These are phyloP conservation scores for Trifolium fragiferum DNA, from an alignment of 306 rosid genomes.

Conservation along the genomic window DNA sequence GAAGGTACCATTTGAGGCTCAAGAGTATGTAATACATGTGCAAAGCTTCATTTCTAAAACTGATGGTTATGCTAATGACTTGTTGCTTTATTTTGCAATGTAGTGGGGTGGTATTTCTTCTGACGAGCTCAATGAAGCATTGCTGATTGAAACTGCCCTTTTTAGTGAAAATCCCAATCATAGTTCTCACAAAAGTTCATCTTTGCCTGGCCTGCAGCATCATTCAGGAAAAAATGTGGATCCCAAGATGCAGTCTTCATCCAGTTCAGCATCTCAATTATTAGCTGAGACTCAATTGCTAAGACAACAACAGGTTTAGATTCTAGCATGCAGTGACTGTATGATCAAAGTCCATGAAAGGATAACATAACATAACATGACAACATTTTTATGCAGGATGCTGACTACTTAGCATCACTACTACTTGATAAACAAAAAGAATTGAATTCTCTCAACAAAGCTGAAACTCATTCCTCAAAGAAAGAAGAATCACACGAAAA, in stretches of 20 bases:
- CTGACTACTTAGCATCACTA: constrained; percentile 59
- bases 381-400: constrained; percentile 56
- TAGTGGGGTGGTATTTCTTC: constrained; percentile 78
- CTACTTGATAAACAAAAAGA: constrained; percentile 58
- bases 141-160: constrained; percentile 67
- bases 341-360: constrained; percentile 32
- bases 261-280: constrained; percentile 44
- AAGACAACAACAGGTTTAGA: constrained; percentile 72
- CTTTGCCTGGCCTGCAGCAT: constrained; percentile 48
- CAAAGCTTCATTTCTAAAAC: constrained; percentile 17
- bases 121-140: constrained; percentile 75
- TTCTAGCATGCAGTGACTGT: constrained; percentile 31
- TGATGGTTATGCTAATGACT: constrained; percentile 31
- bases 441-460: constrained; percentile 46
- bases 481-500: constrained; percentile 45
- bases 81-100: constrained; percentile 43
- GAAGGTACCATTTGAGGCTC: constrained; percentile 50
- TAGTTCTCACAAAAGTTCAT: constrained; percentile 38
- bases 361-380: constrained; percentile 20
- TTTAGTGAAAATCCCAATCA: constrained; percentile 50
- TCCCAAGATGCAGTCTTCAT: constrained; percentile 39
- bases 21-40: constrained; percentile 1
- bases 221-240: constrained; percentile 43
- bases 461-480: constrained; percentile 47
- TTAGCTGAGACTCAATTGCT: constrained; percentile 48